These are phyloP conservation scores for Helianthus annuus DNA, from an alignment of 129 eudicot genomes.

Conservation along the genomic window HanXRQr2.0-SUNRISE NC_035446.2:172070839-172071338, in stretches of 20 bases:
- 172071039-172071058: too few species aligned
- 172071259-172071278: neutral
- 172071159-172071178: conserved; percentile 21
- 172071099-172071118: neutral
- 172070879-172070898: too few species aligned
- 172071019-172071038: too few species aligned
- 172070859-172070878: too few species aligned
- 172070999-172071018: too few species aligned
- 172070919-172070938: too few species aligned
- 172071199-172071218: conserved; percentile 16
- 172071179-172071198: conserved; percentile 21
- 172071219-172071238: conserved; percentile 26
- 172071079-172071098: conserved; percentile 22
- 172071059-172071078: too few species aligned
- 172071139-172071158: conserved; percentile 18
- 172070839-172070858: too few species aligned
- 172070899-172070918: too few species aligned
- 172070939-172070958: too few species aligned
- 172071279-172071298: conserved; percentile 10
- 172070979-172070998: too few species aligned
- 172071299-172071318: conserved; percentile 35
- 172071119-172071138: conserved; percentile 14
- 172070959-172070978: too few species aligned
- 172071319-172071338: conserved; percentile 32
- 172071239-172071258: conserved; percentile 20